Base-by-base conservation (phyloP, 371 early-diverging fungal species). In the Haplosporangium sp. region DNA sequence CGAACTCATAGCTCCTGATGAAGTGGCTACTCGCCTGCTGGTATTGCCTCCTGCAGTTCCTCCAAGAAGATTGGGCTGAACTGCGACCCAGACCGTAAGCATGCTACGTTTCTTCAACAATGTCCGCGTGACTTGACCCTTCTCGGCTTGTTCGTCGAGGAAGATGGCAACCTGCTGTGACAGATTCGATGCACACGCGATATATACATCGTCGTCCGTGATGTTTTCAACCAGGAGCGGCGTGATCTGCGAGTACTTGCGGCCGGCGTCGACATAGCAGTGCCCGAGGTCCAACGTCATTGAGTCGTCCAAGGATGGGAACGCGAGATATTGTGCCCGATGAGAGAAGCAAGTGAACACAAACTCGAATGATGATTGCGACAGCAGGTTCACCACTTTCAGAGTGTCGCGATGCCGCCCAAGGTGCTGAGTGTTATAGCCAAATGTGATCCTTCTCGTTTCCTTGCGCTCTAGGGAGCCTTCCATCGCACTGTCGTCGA, bases 111-210 rank as follows among this genome's bases (percentile, higher is more conserved):
- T 82, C 57, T 84, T 88, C 53, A 90, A 74, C 2, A 89, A 82
- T 54, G 87, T 88, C 69, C 80, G 80, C 3, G 86, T 85, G 7
- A 89, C 88, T 14, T 87, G 81, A 13, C 90, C 90, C 54, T 87
- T 84, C 55, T 92, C 90, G 6, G 92, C 86, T 6, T 77, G 79
- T 55, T 85, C 88, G 52, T 95, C 95, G 46, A 87, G 81, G 73
- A 93, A 96, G 7, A 95, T 91, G 45, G 88, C 76, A 9, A 94
- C 95, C 72, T 96, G 96, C 60, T 92, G 92, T 1, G 93, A 82
- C 38, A 96, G 79, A 65, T 95, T 96, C 41, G 95, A 95, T 36
- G 86, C 87, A 51, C 91, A 93, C 0, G 90, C 87, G 36, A 95
- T 85, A 55, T 82, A 84, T 0, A 95, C 51, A 48, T 87, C 87